A percentile compares a stretch with the other conserved stretches of the same genome.
Conservation (phyloP, 306 rosid species). For the Cucurbita ficifolia region DNA sequence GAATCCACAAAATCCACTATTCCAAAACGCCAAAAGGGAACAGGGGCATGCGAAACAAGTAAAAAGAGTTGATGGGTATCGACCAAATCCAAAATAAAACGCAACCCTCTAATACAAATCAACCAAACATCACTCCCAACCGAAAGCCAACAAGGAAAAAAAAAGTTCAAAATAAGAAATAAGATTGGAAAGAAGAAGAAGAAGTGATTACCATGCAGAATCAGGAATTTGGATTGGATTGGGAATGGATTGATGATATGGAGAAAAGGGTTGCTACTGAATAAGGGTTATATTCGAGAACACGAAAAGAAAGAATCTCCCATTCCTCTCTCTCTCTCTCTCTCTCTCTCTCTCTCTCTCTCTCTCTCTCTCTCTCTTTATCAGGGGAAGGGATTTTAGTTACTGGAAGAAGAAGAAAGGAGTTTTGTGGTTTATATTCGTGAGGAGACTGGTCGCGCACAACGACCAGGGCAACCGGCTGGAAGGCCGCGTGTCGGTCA, state of each 20-base stretch:
- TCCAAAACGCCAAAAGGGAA: background rate
- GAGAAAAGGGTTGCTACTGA: background rate
- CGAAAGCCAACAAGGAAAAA: background rate
- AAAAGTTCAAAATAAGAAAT: background rate
- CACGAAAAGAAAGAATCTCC: constrained; percentile 10
- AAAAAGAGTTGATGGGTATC: background rate
- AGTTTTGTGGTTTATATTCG: constrained; percentile 20
- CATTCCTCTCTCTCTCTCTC: background rate
- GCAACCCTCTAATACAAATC: background rate
- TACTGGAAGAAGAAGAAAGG: background rate
- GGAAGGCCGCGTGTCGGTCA: constrained; percentile 18
- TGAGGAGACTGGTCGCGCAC: constrained; percentile 12
- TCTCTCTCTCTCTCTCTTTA: too few species aligned
- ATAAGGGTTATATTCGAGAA: background rate
- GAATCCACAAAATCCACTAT: background rate
- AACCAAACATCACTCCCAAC: background rate
- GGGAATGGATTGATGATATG: constrained; percentile 2
- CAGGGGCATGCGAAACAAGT: background rate
- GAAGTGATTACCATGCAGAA: constrained; percentile 7
- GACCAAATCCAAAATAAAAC: background rate
- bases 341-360: background rate
- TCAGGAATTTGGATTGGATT: constrained; percentile 1
- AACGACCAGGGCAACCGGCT: constrained; percentile 16
- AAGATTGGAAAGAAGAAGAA: background rate
- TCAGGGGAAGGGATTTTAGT: background rate